Percentiles rank a stretch among this genome's conserved stretches.
phyloP scores from a whole-genome alignment of 441 rosid species.

The Corymbia citriodora region DNA sequence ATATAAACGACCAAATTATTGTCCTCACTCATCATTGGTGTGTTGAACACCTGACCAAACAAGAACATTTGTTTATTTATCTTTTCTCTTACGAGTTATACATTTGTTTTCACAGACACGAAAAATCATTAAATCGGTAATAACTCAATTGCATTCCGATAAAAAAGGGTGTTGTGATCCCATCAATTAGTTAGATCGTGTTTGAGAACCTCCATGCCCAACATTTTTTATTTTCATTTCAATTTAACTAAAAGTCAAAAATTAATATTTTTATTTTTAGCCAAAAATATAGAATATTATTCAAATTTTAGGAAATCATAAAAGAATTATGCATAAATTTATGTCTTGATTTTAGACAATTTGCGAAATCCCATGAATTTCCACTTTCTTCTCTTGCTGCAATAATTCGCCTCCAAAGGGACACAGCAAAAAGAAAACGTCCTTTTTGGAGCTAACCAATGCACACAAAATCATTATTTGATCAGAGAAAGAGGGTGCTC shows the following conservation, averaged over 20 bases:
- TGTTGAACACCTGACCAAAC: neutral
- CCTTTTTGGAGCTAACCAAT: neutral
- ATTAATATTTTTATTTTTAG: accelerated
- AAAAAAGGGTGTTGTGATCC: neutral
- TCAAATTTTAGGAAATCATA: neutral
- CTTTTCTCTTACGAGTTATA: accelerated
- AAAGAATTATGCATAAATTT: neutral
- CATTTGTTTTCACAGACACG: neutral
- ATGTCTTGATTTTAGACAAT: neutral
- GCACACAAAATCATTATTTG: neutral
- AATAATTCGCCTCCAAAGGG: neutral
- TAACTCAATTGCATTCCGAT: neutral
- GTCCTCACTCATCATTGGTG: no score
- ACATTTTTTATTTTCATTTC: neutral
- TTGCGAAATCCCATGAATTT: neutral
- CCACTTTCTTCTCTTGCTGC: neutral
- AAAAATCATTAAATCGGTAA: neutral
- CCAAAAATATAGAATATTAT: neutral
- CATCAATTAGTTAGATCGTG: neutral
- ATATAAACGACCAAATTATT: no score
- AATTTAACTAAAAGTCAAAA: neutral
- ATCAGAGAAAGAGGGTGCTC: neutral
- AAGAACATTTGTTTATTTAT: neutral
- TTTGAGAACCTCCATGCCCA: neutral
- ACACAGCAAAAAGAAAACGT: neutral